Evolutionary conservation across 441 rosid species (phyloP).

Genomic region (Aquilaria agallochum): DNA sequence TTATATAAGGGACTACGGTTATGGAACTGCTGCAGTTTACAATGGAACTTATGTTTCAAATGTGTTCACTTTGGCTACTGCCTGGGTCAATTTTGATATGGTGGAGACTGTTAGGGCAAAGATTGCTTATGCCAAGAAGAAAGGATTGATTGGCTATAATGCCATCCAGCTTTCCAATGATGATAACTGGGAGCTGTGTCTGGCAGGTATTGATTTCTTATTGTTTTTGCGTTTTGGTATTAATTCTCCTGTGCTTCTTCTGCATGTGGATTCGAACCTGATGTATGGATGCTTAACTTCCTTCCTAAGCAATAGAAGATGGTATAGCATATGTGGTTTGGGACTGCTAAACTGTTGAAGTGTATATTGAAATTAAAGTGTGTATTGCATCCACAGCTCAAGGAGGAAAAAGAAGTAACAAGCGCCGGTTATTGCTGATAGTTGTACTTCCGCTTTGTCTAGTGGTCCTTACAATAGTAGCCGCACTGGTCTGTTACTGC

Average conservation of each 20-base stretch:
- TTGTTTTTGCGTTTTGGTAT: neutral
- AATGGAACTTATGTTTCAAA: conserved; percentile 33
- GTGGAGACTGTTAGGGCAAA: conserved; percentile 20
- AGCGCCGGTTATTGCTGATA: conserved; percentile 8
- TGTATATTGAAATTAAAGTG: too few relatives aligned
- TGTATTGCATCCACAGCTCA: conserved; percentile 26
- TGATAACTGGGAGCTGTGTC: conserved; percentile 35
- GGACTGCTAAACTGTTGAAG: too few relatives aligned
- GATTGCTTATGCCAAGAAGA: conserved; percentile 30
- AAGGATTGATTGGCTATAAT: conserved; percentile 31
- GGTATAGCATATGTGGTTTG: too few relatives aligned
- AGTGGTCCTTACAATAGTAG: conserved; percentile 2
- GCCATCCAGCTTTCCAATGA: conserved; percentile 30
- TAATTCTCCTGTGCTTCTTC: too few relatives aligned
- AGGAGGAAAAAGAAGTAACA: conserved; percentile 8
- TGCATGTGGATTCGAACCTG: too few relatives aligned
- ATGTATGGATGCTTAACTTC: too few relatives aligned
- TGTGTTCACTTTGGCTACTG: conserved; percentile 13
- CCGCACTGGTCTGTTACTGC: conserved; percentile 2
- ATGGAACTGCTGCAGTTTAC: conserved; percentile 27
- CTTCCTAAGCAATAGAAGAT: too few relatives aligned
- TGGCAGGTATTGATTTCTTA: conserved; percentile 18
- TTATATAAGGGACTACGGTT: conserved; percentile 23
- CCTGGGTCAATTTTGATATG: conserved; percentile 33
- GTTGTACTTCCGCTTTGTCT: conserved; percentile 8